Base-by-base conservation (phyloP, 23 red algal species). In the Agarophyton chilense region DNA sequence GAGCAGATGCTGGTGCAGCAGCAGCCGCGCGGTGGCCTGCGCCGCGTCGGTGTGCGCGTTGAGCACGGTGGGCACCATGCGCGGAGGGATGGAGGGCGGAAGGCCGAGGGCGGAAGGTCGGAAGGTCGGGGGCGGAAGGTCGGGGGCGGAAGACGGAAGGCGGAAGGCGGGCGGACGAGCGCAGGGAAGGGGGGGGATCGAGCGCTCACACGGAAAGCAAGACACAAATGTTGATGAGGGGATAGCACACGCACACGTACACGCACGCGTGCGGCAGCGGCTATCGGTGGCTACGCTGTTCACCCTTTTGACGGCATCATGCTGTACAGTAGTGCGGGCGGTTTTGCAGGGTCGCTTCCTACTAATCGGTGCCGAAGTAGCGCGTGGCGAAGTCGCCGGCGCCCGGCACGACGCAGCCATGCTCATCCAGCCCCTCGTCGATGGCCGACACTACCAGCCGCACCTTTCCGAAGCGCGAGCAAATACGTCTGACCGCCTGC, bases 311-410 rank as follows among this genome's bases (percentile, higher is more conserved):
- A n/a, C n/a, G n/a, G n/a, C 44, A 47, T 47, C 12, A 47, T 47
- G 44, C 44, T 12, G 44, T 47, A n/a, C n/a, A n/a, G n/a, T n/a
- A n/a, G n/a, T n/a, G n/a, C n/a, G 45, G 45, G 45, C 45, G 13
- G 12, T 47, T 47, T 47, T 47, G 44, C 44, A 12, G 44, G 7
- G 44, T 6, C 44, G 44, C 44, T n/a, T n/a, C n/a, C n/a, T n/a
- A n/a, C n/a, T 41, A 80, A 13, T 84, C 80, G 5, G 80, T 68
- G 33, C 97, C 97, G 77, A 91, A 99, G 61, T 99, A 99, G 52
- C 97, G 82, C 42, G 75, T 92, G 33, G 86, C 93, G 92, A 99
- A 99, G 78, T 95, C 84, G 28, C 97, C 97, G 28, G 93, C 83
- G 38, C 97, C 97, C 0, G 97, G 97, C 36, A 94, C 91, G 9